Evolutionary conservation across 192 early-diverging fungal genomes (phyloP), one percentile per base, ranked within the genome.

Genomic region (Coemansia sp.): DNA sequence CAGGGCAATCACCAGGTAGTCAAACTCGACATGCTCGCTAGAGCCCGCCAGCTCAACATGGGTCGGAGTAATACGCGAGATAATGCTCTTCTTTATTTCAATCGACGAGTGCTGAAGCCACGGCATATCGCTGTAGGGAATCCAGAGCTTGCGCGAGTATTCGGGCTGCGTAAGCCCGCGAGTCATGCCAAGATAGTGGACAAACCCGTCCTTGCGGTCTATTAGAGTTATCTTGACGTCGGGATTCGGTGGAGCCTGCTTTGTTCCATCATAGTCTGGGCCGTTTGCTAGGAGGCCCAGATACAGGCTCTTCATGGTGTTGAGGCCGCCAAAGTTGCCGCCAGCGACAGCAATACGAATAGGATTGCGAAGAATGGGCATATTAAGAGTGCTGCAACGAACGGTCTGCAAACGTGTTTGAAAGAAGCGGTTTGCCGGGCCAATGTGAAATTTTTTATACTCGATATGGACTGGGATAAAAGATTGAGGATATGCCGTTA

Each of bases 281-380:
- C 65, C 65, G n/a, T 73, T 76, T 11, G 74, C 79, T 32, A 81
- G 42, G 5, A 81, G 74, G 13, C 71, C 59, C 44, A 73, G 52
- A 38, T 81, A 81, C 9, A 81, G 68, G 48, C 49, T 63, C 41
- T 73, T 76, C 18, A 72, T 40, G 10, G 79, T 71, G 47, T 61
- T 61, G 49, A 81, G 61, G n/a, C 79, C 79, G 38, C 64, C 71
- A 58, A 70, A 81, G 68, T 81, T 81, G 32, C 79, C 79, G 54
- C 79, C 79, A 21, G 79, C 79, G 13, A 81, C 63, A 21, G 67
- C 74, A 23, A 81, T 81, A 32, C 71, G 70, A 57, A 81, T 49
- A 4, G 79, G 74, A 10, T 45, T 70, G 23, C 40, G 56, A 13
- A 64, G 40, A n/a, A 69, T 19, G 21, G 58, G 70, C 79, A 81